Base-by-base conservation (phyloP, 176 grass and related monocot genomes). In the Eremochloa ophiuroides region DNA sequence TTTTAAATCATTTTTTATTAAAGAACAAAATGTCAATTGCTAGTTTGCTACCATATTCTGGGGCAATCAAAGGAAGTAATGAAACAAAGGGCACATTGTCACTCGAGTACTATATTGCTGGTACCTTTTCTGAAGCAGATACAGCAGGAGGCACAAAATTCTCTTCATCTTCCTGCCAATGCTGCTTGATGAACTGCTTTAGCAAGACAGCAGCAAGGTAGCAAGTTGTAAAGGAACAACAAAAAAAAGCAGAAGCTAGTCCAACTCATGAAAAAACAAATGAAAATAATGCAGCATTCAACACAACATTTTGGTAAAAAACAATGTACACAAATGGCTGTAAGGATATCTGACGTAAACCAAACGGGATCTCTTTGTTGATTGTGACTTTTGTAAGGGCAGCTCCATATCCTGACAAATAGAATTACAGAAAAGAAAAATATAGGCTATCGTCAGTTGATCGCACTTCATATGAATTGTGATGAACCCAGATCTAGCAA, bases 121-220 rank as follows among this genome's bases (percentile, higher is more conserved):
- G 34, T 73, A 98, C 95, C 95, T 98, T 98, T 81, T 98, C 95
- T 51, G 83, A 84, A 60, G 81, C 51, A 3, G 85, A 93, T 91
- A 98, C 92, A 81, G 82, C 79, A 71, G 92, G 95, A 58, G 88
- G 95, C 34, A 94, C 75, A 35, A 98, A 98, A 80, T 94, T 94
- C 26, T 98, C 95, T 79, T 98, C 92, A 15, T 89, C 86, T 77
- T 93, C 90, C 73, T 95, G 90, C 95, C 95, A 98, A 75, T 98
- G 95, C 53, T 93, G 90, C 84, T 93, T 94, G 60, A 98, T 98
- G 81, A 93, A 98, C 81, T 98, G 95, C 83, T 94, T 98, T 75
- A 98, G 82, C 76, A 98, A 91, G 53, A 98, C 95, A 26, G 95
- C 95, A 75, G 95, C 92, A 31, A 98, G 84, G 95, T 98, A 44